Evolutionary conservation across 768 basidiomycete species (phyloP).

Genomic region (Gymnopilus dilepis): DNA sequence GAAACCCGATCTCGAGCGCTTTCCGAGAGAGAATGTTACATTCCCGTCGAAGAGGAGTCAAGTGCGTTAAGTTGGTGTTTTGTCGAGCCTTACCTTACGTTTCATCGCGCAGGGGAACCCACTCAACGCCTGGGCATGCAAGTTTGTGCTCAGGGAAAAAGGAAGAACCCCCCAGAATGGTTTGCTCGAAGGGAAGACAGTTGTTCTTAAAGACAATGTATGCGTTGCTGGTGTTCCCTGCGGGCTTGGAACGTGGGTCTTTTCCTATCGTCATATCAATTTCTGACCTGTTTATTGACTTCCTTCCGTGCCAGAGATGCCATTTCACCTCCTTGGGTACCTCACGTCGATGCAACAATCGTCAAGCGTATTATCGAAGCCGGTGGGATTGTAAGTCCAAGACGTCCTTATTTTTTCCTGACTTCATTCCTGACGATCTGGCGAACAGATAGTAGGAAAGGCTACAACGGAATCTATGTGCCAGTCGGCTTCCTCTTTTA

Average conservation of each 20-base stretch:
- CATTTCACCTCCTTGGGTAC: conserved; percentile 30
- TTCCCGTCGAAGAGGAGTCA: conserved; percentile 21
- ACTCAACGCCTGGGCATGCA: conserved; percentile 42
- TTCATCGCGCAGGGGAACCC: conserved; percentile 32
- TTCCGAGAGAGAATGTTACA: conserved; percentile 24
- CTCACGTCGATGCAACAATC: conserved; percentile 44
- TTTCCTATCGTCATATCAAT: background rate
- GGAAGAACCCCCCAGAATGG: conserved; percentile 25
- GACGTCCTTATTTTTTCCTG: background rate
- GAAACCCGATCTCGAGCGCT: conserved; percentile 25
- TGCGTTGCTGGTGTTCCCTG: conserved; percentile 46
- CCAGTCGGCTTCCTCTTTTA: conserved; percentile 29
- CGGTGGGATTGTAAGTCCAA: conserved; percentile 35
- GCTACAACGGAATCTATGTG: conserved; percentile 30
- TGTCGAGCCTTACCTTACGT: background rate
- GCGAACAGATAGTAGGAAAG: conserved; percentile 25
- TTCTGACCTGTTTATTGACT: background rate
- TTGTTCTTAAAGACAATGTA: conserved; percentile 50
- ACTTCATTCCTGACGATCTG: background rate
- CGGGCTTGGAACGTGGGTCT: conserved; percentile 42
- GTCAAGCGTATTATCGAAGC: conserved; percentile 48
- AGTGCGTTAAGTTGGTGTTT: conserved; percentile 11
- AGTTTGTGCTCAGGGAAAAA: conserved; percentile 36
- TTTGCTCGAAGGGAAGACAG: conserved; percentile 40
- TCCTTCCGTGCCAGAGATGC: conserved; percentile 30